phyloP scores from a whole-genome alignment of 208 protist genomes.

The Acanthamoeba divionensis region DNA sequence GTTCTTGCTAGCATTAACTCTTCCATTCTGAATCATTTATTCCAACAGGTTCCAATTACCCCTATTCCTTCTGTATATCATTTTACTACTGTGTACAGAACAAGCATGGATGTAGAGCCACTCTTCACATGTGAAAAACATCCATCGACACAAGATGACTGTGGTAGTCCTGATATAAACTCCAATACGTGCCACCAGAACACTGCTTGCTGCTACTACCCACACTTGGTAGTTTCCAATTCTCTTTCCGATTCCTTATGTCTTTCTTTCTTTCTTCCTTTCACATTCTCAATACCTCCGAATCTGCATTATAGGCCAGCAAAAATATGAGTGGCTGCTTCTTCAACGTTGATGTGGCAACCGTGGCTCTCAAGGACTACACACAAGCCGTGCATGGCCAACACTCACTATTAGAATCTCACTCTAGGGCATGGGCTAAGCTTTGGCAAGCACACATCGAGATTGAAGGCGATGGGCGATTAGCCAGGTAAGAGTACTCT shows the following conservation, averaged over 20 bases:
- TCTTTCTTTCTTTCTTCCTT: too few relatives aligned
- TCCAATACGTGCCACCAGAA: background rate
- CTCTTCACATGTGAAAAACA: background rate
- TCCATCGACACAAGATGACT: background rate
- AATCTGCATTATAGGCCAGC: background rate
- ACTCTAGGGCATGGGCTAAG: background rate
- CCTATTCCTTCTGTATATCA: background rate
- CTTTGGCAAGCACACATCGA: constrained; percentile 7
- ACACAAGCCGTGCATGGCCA: background rate
- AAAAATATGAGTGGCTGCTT: constrained; percentile 34
- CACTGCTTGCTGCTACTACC: constrained; percentile 36
- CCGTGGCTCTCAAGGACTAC: background rate
- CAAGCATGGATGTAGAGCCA: background rate
- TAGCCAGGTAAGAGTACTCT: too few relatives aligned
- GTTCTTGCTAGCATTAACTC: too few relatives aligned
- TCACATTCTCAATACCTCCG: too few relatives aligned
- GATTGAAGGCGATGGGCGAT: constrained; percentile 30
- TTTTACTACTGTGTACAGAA: constrained; percentile 4
- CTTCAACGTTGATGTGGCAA: constrained; percentile 2
- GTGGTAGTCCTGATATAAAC: constrained; percentile 15
- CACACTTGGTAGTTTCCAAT: background rate
- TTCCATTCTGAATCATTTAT: too few relatives aligned
- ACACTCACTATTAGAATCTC: background rate
- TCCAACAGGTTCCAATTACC: background rate
- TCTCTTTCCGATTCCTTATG: too few relatives aligned